Base-by-base conservation (phyloP, 345 rosid genomes). In the Aquilaria yunnanensis region DNA sequence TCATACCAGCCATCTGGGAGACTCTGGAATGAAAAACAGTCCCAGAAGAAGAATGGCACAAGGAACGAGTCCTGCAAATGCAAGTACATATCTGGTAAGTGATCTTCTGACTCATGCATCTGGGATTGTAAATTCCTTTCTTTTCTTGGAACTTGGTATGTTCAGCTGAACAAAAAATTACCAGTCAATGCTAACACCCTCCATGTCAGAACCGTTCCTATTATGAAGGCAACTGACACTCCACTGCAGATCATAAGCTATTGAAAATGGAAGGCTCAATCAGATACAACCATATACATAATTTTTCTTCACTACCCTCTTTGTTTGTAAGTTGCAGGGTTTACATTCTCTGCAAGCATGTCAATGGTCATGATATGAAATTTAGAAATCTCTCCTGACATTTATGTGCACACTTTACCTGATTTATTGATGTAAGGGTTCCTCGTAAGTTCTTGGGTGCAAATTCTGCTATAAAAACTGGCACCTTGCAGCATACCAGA, bases 1-100 rank as follows among this genome's bases (percentile, higher is more conserved):
- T 59, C 67, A 66, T 82, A 90, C 97, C 81, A 87, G 85, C 97
- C 97, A 90, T 79, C 97, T 85, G 0, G 97, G 95, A 63, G 97
- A 90, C 77, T 87, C 97, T 11, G 92, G 97, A 70, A 87, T 83
- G 73, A 77, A 74, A 68, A 83, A 79, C 69, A 90, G 90, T 32
- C 94, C 97, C n/a, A 80, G 60, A 67, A 82, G 56, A 60, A 83
- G 77, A 76, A 84, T 72, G 34, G 76, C 81, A 63, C 97, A 90
- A 14, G 94, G 94, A 77, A 90, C 37, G 61, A 87, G 76, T 67
- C 95, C 95, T 90, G 87, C 75, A 78, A 64, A 54, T 87, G 87
- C 74, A 78, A 64, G 57, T 60, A 70, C 60, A 30, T 65, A 12
- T 34, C 13, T 14, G 13, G 64, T 68, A 32, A 75, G 73, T 57